Conservation (phyloP, 768 basidiomycete species). For the Austroboletus festivus region DNA sequence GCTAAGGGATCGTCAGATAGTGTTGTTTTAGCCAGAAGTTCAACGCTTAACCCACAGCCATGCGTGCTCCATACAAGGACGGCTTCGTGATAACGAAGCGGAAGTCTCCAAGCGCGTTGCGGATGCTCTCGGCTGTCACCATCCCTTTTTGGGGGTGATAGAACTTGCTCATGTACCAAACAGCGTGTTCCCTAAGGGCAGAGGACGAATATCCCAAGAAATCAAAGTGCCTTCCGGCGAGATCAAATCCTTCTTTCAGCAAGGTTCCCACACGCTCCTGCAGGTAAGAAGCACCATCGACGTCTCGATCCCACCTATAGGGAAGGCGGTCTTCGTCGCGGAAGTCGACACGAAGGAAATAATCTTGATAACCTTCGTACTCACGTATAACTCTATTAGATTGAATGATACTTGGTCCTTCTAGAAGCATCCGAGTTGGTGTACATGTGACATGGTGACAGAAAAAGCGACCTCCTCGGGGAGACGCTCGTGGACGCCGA, state of each 20-base stretch:
- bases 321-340: slow-evolving; percentile 78
- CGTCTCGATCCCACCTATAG: slow-evolving; percentile 67
- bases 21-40: not conserved
- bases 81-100: slow-evolving; percentile 52
- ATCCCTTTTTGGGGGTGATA: slow-evolving; percentile 37
- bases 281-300: slow-evolving; percentile 57
- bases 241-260: slow-evolving; percentile 60
- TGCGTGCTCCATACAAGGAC: slow-evolving; percentile 78
- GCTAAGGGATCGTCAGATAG: slow-evolving; percentile 30
- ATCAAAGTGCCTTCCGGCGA: slow-evolving; percentile 71
- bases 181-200: slow-evolving; percentile 72
- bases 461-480: slow-evolving; percentile 45
- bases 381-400: slow-evolving; percentile 79
- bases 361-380: slow-evolving; percentile 56
- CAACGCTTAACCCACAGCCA: slow-evolving; percentile 42
- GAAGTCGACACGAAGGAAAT: slow-evolving; percentile 82
- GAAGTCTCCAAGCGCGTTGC: slow-evolving; percentile 68
- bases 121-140: slow-evolving; percentile 58
- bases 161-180: slow-evolving; percentile 79
- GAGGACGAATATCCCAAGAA: slow-evolving; percentile 83
- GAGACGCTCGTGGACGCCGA: slow-evolving; percentile 14
- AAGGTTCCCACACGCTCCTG: slow-evolving; percentile 54
- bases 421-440: slow-evolving; percentile 68
- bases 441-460: slow-evolving; percentile 77
- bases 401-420: slow-evolving; percentile 73